Base-by-base conservation (phyloP, 1,284 basidiomycete species). In the Fistulina hepatica region DNA sequence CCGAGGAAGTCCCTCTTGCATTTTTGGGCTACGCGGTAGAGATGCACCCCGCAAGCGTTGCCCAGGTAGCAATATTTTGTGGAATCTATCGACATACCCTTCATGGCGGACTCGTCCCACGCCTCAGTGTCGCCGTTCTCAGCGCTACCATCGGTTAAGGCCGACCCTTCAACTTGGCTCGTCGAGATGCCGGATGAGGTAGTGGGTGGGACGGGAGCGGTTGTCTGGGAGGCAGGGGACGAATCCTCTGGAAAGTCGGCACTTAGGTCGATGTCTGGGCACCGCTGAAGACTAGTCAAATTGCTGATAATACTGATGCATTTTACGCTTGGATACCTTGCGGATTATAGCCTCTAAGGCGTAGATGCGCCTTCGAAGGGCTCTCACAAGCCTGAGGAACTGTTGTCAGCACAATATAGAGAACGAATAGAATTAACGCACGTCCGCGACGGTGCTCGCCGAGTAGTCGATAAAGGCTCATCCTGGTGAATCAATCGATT, bases 111-210 rank as follows among this genome's bases (percentile, higher is more conserved):
- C 7, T 42, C 35, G 20, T 12, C 15, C 12, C 15, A 13, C 9
- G 28, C 16, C 5, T 42, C 41, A 11, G 41, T 35, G 13, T 34
- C 39, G 8, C 31, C 34, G 2, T 21, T 21, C 7, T 25, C 21
- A 12, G 34, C 33, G 5, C 30, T 26, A 19, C 19, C 28, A 19
- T 31, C 17, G 20, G 10, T 10, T 10, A 7, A n/a, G 4, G 22
- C 15, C 16, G n/a, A 21, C 28, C 19, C 19, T 8, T 16, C 15
- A 16, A 31, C 28, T 13, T 10, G 11, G 28, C 11, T n/a, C 15
- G 19, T 31, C 8, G 28, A 31, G 28, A 16, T 19, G 9, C 15
- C 28, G 10, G 15, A 31, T 2, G 28, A n/a, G 28, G 9, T n/a
- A 19, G 19, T 13, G 28, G 13, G 15, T 31, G 15, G 6, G 28